phyloP scores from a whole-genome alignment of 1,284 basidiomycete species.

The Ganoderma boninense region DNA sequence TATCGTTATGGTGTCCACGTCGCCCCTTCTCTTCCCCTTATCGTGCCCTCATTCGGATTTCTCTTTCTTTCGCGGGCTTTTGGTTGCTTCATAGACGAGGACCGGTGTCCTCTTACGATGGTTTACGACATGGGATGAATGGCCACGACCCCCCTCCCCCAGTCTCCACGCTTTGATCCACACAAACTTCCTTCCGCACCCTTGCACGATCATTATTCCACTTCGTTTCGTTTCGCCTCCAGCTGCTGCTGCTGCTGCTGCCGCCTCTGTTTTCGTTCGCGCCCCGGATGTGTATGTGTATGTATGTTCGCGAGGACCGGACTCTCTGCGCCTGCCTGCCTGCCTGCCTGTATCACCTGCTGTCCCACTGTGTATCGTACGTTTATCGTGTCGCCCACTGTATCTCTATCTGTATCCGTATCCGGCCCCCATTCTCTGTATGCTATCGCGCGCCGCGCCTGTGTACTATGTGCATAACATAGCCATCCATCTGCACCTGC shows the following conservation, averaged over 20 bases:
- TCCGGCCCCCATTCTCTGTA: not conserved
- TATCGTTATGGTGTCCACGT: not conserved
- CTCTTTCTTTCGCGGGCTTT: slow-evolving; percentile 3
- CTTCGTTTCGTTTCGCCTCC: slow-evolving; percentile 14
- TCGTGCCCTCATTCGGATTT: not conserved
- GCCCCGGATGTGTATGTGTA: not conserved
- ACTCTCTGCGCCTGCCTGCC: slow-evolving; percentile 10
- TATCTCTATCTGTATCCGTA: slow-evolving; percentile 6
- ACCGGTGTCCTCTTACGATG: slow-evolving; percentile 23
- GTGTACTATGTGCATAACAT: not conserved
- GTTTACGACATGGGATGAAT: slow-evolving; percentile 13
- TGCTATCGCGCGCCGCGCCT: not conserved
- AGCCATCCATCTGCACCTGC: not conserved
- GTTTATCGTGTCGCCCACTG: not conserved
- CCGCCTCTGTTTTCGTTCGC: not conserved
- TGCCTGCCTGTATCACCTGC: slow-evolving; percentile 21
- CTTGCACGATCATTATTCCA: slow-evolving; percentile 29
- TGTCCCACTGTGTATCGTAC: slow-evolving; percentile 9
- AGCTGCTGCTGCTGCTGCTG: not conserved
- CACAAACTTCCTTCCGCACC: not conserved
- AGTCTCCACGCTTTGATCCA: not conserved
- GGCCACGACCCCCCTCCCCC: not conserved
- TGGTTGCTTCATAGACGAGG: slow-evolving; percentile 28
- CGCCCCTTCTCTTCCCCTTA: not conserved
- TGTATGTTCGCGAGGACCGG: slow-evolving; percentile 6